Evolutionary conservation across 2,329 filamentous ascomycete species (phyloP).

Genomic region (Seiridium unicorne): DNA sequence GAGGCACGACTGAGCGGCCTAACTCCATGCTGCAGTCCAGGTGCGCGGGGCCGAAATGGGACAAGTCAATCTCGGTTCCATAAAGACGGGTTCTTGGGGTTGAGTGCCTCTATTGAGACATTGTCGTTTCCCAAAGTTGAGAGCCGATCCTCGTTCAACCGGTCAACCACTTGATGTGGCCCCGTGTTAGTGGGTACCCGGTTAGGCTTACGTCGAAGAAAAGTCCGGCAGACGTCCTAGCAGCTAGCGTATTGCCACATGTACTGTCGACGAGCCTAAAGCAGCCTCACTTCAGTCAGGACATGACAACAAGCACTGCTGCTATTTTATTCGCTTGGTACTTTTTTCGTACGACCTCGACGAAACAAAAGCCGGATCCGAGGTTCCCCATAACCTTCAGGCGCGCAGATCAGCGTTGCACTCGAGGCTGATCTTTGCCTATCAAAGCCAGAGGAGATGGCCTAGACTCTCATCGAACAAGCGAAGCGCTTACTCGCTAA

Average conservation of each 20-base stretch:
- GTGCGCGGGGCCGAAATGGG: not conserved
- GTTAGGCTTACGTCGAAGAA: not conserved
- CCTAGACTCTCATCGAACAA: no score
- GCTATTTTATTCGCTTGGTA: not conserved
- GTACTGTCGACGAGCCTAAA: not conserved
- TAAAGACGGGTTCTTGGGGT: not conserved
- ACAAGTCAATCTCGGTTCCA: not conserved
- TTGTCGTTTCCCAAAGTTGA: not conserved
- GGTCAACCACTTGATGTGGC: not conserved
- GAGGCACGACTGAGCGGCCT: conserved; percentile 5
- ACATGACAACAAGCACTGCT: not conserved
- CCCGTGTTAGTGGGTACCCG: not conserved
- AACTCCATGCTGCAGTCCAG: conserved; percentile 4
- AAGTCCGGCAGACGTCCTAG: not conserved
- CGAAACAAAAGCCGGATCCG: not conserved
- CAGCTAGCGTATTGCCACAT: not conserved
- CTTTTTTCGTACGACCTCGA: not conserved
- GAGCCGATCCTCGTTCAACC: not conserved
- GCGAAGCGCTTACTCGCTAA: no score
- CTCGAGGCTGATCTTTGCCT: no score
- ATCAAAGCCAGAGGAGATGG: no score
- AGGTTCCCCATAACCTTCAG: no score
- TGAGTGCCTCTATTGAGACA: not conserved
- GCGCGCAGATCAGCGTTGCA: no score
- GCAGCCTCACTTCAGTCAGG: not conserved